A percentile compares a stretch with the other conserved stretches of the same genome.
phyloP scores from a whole-genome alignment of 2,329 filamentous ascomycete genomes.

The Cordyceps fumosorosea region DNA sequence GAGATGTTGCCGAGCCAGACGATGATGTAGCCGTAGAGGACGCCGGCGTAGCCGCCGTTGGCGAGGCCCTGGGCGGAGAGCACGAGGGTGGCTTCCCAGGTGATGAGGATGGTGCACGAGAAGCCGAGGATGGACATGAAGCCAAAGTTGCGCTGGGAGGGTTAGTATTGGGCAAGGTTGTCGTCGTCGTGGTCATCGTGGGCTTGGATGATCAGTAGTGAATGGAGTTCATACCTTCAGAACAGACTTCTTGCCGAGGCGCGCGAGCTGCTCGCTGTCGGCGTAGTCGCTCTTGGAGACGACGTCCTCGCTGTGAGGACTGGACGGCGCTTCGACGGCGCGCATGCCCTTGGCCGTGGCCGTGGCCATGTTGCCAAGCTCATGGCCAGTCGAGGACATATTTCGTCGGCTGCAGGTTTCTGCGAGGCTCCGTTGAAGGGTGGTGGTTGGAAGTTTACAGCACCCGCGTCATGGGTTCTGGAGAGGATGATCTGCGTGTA shows the following conservation, averaged over 20 bases:
- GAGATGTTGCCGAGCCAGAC: constrained; percentile 35
- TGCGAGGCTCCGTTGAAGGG: neutral
- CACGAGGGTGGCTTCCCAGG: constrained; percentile 37
- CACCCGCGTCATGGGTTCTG: neutral
- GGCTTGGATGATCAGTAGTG: neutral
- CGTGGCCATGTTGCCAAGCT: constrained; percentile 9
- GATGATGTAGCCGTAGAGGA: constrained; percentile 42
- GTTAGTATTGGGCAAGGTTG: neutral
- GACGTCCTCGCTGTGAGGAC: constrained; percentile 3
- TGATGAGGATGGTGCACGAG: constrained; percentile 38
- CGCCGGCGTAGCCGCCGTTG: constrained; percentile 42
- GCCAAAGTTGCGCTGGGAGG: constrained; percentile 33
- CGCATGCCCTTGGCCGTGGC: constrained; percentile 5
- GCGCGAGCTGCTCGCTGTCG: constrained; percentile 7
- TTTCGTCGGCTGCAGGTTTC: neutral
- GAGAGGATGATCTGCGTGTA: neutral
- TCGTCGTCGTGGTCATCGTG: too few relatives aligned
- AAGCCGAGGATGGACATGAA: constrained; percentile 40
- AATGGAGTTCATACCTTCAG: constrained; percentile 5
- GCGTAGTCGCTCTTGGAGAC: neutral
- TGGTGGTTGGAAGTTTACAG: neutral
- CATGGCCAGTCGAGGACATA: neutral
- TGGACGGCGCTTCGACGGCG: neutral
- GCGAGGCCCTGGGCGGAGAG: constrained; percentile 22
- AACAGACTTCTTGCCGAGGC: constrained; percentile 13